A percentile compares a stretch with the other conserved stretches of the same genome.
These are phyloP conservation scores for Paramyrothecium roridum DNA, from an alignment of 2,329 filamentous ascomycete species.

Conservation along the genomic window DNA sequence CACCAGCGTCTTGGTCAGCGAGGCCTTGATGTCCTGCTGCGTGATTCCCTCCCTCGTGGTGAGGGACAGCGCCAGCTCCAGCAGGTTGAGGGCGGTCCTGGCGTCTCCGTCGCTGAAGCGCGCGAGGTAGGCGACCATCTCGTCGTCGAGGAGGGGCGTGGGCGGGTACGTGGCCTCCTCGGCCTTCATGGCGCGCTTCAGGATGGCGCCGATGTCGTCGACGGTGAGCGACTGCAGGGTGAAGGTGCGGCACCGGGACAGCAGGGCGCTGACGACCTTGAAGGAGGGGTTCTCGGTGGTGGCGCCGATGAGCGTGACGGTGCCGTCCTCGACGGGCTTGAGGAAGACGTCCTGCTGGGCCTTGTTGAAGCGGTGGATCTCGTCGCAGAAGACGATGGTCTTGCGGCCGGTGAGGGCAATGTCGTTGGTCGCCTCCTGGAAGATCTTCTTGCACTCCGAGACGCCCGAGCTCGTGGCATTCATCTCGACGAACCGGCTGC, in stretches of 20 bases:
- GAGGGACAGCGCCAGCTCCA: constrained; percentile 83
- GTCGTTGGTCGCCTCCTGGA: constrained; percentile 79
- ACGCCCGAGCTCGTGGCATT: constrained; percentile 90
- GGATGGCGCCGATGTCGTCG: constrained; percentile 69
- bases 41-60: constrained; percentile 58
- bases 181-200: constrained; percentile 68
- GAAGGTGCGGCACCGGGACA: constrained; percentile 89
- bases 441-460: constrained; percentile 88
- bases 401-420: constrained; percentile 77
- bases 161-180: constrained; percentile 46
- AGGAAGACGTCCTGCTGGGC: constrained; percentile 93
- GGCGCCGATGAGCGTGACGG: constrained; percentile 87
- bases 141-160: constrained; percentile 66
- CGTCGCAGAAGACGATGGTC: constrained; percentile 97
- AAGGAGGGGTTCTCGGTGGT: constrained; percentile 98
- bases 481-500: constrained; percentile 88
- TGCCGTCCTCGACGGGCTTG: constrained; percentile 85
- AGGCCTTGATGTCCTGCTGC: constrained; percentile 72
- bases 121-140: constrained; percentile 77
- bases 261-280: constrained; percentile 81
- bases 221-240: constrained; percentile 73
- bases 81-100: constrained; percentile 84
- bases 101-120: constrained; percentile 91
- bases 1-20: constrained; percentile 86
- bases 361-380: constrained; percentile 91